phyloP scores from a whole-genome alignment of 805 yeast genomes.

The Teunomyces gatunensis region DNA sequence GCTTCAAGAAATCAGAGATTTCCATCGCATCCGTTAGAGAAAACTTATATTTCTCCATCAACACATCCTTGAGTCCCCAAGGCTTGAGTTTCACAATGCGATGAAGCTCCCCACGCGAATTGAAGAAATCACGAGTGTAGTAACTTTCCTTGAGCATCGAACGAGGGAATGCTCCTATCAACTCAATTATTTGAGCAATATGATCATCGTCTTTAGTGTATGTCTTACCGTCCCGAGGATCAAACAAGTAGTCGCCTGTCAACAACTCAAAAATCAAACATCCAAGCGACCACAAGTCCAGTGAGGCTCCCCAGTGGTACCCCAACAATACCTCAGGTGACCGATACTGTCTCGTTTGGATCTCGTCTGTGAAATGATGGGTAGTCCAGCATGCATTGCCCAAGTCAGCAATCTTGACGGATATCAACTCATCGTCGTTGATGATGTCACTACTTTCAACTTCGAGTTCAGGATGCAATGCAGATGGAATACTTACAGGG shows the following conservation, averaged over 20 bases:
- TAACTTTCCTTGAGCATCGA: conserved; percentile 57
- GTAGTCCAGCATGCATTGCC: conserved; percentile 69
- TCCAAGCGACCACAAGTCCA: conserved; percentile 96
- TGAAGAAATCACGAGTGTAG: conserved; percentile 61
- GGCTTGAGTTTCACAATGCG: conserved; percentile 80
- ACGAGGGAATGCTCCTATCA: conserved; percentile 67
- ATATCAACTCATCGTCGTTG: conserved; percentile 18
- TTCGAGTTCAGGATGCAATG: conserved; percentile 7
- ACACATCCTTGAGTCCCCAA: conserved; percentile 83
- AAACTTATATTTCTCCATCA: conserved; percentile 82
- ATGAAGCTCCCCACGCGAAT: conserved; percentile 66
- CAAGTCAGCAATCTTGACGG: conserved; percentile 63
- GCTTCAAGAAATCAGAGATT: conserved; percentile 72
- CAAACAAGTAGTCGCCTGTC: conserved; percentile 93
- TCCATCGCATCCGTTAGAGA: conserved; percentile 64
- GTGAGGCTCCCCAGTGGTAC: conserved; percentile 84
- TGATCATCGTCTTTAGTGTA: conserved; percentile 94
- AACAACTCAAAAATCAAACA: conserved; percentile 86
- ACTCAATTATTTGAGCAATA: conserved; percentile 89
- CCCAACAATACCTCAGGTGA: conserved; percentile 63
- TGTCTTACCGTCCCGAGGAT: conserved; percentile 75
- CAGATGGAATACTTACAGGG: conserved; percentile 12
- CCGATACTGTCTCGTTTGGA: conserved; percentile 67
- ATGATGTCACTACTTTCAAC: conserved; percentile 9
- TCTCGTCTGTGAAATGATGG: conserved; percentile 64